These are phyloP conservation scores for Murraya paniculata DNA, from an alignment of 345 rosid species.

Conservation along the genomic window DNA sequence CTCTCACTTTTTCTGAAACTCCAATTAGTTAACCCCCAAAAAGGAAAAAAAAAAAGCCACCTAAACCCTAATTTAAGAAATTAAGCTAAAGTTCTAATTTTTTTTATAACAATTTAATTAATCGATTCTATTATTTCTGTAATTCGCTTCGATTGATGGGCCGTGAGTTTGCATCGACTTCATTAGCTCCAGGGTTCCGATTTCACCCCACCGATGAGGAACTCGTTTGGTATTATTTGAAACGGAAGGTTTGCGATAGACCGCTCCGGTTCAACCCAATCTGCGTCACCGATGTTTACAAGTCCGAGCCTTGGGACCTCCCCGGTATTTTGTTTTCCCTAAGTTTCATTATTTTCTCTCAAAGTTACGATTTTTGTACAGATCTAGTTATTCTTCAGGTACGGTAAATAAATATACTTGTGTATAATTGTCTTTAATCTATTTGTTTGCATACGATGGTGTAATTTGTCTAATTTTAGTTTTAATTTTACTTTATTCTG, in stretches of 20 bases:
- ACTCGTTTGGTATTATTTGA: conserved; percentile 85
- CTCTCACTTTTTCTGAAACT: neutral
- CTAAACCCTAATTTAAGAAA: conserved; percentile 4
- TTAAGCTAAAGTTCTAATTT: neutral
- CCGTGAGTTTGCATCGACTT: conserved; percentile 40
- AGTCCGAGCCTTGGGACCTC: conserved; percentile 94
- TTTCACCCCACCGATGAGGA: conserved; percentile 97
- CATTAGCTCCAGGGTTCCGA: conserved; percentile 87
- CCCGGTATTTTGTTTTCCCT: conserved; percentile 44
- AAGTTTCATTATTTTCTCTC: neutral
- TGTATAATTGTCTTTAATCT: neutral
- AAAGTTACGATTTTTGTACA: neutral
- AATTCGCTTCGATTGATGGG: conserved; percentile 34
- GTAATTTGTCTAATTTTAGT: neutral
- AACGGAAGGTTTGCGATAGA: conserved; percentile 68
- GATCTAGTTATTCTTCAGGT: neutral
- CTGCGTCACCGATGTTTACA: conserved; percentile 72
- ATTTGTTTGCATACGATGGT: neutral
- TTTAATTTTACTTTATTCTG: neutral
- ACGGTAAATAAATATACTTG: neutral
- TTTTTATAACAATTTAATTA: neutral
- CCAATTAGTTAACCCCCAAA: neutral
- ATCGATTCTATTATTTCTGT: neutral
- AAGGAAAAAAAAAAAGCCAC: neutral
- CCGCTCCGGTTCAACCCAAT: conserved; percentile 72